Base-by-base conservation (phyloP, 2,329 filamentous ascomycete species). In the Onygenales sp. region DNA sequence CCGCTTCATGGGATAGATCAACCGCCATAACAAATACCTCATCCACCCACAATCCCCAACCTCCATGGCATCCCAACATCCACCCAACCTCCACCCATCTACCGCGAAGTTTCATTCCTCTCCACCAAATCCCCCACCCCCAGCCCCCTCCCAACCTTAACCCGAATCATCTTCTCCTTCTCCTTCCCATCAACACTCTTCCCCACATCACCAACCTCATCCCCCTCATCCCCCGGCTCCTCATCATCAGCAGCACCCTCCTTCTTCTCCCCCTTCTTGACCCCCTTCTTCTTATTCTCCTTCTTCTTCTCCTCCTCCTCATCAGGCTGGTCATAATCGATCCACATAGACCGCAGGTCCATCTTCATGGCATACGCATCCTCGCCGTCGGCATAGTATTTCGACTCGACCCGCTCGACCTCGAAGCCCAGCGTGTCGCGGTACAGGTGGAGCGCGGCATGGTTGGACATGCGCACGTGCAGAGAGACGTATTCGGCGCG, bases 341-440 rank as follows among this genome's bases (percentile, higher is more conserved):
- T 65, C 71, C 66, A 76, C 69, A 66, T 71, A 59, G 48, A 59
- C 64, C 57, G 75, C 67, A 98, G 79, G 64, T 97, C 86, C 69
- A 95, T 87, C 58, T 84, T 85, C 93, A 98, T 98, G 66, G 84
- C 87, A 68, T 84, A 95, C 39, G 93, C 93, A 74, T 98, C 89
- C 75, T 98, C 93, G 56, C 92, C 92, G 70, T 98, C 93, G 54
- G 93, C 93, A 69, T 98, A 98, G 63, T 73, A 72, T 58, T 70
- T 72, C 57, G 64, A 62, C 58, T 73, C 70, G 37, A 73, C 61
- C 47, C 90, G 93, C 59, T 93, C 88, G 61, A 88, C 87, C 67
- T 84, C 81, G 78, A 96, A 97, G 52, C 88, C 85, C 0, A 96
- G 82, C 0, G 91, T 96, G 67, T 94, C 87, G 63, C 89, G 85